Evolutionary conservation across 768 basidiomycete species (phyloP), one percentile per base, ranked within the genome.

Genomic region (Auricularia sp.): DNA sequence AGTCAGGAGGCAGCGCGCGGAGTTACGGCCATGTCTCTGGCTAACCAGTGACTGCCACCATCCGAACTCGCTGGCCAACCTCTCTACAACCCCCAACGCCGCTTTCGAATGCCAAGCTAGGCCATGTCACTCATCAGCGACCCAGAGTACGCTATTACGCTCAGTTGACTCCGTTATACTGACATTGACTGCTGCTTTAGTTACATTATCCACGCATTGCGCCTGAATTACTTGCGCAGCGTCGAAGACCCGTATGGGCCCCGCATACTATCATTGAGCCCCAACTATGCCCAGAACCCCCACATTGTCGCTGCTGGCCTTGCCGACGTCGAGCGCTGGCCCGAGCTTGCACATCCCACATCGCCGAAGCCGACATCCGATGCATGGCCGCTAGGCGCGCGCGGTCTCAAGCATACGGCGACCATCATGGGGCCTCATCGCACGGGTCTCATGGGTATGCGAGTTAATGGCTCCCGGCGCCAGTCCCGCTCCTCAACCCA

Each of bases 201-300:
- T 58, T 85, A 87, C 72, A 80, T 96, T 44, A 89, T 95, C 7
- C 95, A 97, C 73, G 85, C 83, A 68, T 79, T 97, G 4, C 87
- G 94, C 4, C 79, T 98, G 34, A 85, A 88, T 13, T 94, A 94
- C 72, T 80, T 98, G n/a, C 89, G 93, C 66, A 85, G 88, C 69
- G 85, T 93, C 47, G 89, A 93, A 65, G 94, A 97, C 71, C 86
- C 88, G 1, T 92, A 94, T 71, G 90, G 90, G 14, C 77, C 86
- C 0, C 84, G 92, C 36, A 80, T 96, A 71, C 87, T 97, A 69
- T 84, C 91, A 5, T 79, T 95, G 62, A 86, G 88, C 71, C 88
- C 89, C 0, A 81, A 85, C 0, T 90, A 92, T 77, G 77, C 84
- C 18, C 80, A 86, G 13, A 96, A 95, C 72, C 88, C 92, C 0